A percentile compares a stretch with the other conserved stretches of the same genome.
These are phyloP conservation scores for Arthroderma sp. DNA, from an alignment of 2,329 filamentous ascomycete genomes.

Conservation along the genomic window DNA sequence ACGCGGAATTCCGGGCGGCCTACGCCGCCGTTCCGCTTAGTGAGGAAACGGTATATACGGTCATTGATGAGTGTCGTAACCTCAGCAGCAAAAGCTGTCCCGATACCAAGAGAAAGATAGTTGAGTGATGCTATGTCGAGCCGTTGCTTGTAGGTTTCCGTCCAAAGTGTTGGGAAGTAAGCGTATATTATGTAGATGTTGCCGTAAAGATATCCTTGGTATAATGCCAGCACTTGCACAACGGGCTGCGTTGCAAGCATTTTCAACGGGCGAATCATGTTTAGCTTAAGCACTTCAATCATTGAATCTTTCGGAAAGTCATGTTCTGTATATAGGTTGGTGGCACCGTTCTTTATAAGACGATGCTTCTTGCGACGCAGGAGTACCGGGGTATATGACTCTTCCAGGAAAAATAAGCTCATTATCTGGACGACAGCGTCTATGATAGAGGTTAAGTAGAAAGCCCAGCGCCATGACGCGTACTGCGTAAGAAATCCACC, in stretches of 20 bases:
- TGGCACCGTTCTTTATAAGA: too few species aligned
- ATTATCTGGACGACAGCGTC: conserved; percentile 48
- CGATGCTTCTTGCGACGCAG: too few species aligned
- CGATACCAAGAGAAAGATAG: conserved; percentile 50
- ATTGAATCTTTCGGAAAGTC: too few species aligned
- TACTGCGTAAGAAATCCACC: conserved; percentile 48
- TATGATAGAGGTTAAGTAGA: conserved; percentile 35
- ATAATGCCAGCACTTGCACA: not conserved
- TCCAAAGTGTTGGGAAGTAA: conserved; percentile 49
- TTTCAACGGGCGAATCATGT: conserved; percentile 8
- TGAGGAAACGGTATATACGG: conserved; percentile 17
- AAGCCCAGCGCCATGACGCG: conserved; percentile 13
- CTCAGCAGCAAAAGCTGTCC: conserved; percentile 46
- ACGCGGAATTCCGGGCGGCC: conserved; percentile 49
- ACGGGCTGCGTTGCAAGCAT: not conserved
- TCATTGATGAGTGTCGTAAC: conserved; percentile 25
- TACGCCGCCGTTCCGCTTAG: conserved; percentile 7
- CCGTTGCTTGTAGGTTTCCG: conserved; percentile 40
- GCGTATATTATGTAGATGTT: conserved; percentile 30
- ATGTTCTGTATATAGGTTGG: too few species aligned
- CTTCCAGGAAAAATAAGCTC: conserved; percentile 49
- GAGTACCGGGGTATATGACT: conserved; percentile 47
- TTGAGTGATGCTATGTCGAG: conserved; percentile 49
- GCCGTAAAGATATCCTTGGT: not conserved
- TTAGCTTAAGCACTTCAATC: too few species aligned